Base-by-base conservation (phyloP, 805 yeast species). In the Ogataea populi-albae region DNA sequence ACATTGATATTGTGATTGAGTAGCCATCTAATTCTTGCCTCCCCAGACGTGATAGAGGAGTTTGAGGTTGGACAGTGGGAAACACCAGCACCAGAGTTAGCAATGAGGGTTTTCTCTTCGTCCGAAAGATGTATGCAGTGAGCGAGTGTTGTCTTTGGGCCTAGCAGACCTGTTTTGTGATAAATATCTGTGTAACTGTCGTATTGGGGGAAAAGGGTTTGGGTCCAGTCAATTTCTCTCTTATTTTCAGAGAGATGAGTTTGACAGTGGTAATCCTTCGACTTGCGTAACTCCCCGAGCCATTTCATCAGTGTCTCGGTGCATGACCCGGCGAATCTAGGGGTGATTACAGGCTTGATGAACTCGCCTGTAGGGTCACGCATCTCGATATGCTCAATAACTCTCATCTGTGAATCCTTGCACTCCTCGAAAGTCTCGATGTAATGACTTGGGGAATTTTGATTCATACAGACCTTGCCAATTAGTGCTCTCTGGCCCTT, bases 11-110 rank as follows among this genome's bases (percentile, higher is more conserved):
- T 75, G 25, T 72, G 70, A 30, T 80, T 69, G 37, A 88, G 64
- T 26, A 86, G 62, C 69, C 80, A 73, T 47, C 82, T 73, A 8
- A 91, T 77, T 14, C 87, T 81, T 6, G 95, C 89, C 59, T 87
- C 94, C 12, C 98, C 98, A 8, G 94, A 81, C 1, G 95, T 80
- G 38, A 91, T 71, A 12, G 93, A 78, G 1, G 95, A 78, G 58
- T 91, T 91, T 12, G 95, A 85, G 8, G 87, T 77, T 2, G 98
- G 98, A 63, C 98, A 91, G 61, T 93, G 98, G 4, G 95, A 73
- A 12, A 91, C 76, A 9, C 96, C 94, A 21, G 86, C 65, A 5
- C 74, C 62, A 15, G 73, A 71, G 12, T 50, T 43, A 43, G 68
- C 70, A 29, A 93, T 67, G 15, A 84, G 41, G 12, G 69, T 60